Evolutionary conservation across 2,329 filamentous ascomycete species (phyloP).

Genomic region (Fusarium verrucosum): DNA sequence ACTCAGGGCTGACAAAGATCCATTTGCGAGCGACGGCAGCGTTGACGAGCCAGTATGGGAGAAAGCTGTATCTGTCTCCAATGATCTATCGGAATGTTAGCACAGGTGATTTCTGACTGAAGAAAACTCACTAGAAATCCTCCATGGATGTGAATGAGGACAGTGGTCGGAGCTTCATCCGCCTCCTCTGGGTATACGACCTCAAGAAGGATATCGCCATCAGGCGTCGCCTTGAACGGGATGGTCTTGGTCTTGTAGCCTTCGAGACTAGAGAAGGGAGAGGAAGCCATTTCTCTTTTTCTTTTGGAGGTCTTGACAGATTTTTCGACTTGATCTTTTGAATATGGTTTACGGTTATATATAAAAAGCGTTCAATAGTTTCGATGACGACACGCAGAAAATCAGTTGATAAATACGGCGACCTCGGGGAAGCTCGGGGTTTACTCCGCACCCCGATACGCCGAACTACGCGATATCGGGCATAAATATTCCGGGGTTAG

Average conservation of each 20-base stretch:
- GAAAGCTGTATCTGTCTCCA: constrained; percentile 35
- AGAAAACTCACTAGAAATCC: constrained; percentile 14
- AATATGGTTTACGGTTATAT: neutral
- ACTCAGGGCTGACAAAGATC: constrained; percentile 40
- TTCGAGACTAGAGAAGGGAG: neutral
- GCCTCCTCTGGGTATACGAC: constrained; percentile 28
- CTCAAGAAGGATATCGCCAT: constrained; percentile 30
- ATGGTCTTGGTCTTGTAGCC: constrained; percentile 34
- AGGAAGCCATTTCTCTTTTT: constrained; percentile 3
- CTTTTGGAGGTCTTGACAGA: rapidly evolving
- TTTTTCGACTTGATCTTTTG: rapidly evolving
- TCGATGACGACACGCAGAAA: neutral
- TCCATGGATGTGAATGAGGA: constrained; percentile 37
- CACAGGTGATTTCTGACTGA: rapidly evolving
- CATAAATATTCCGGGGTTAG: neutral
- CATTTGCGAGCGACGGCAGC: constrained; percentile 31
- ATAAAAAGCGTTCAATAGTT: neutral
- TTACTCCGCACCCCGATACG: neutral
- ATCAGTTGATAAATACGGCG: neutral
- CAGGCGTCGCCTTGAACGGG: constrained; percentile 16
- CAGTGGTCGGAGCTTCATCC: constrained; percentile 6
- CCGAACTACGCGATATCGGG: neutral
- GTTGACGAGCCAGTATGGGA: constrained; percentile 37
- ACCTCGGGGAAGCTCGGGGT: constrained; percentile 1
- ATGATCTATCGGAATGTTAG: constrained; percentile 25